Base-by-base conservation (phyloP, 208 protist species). In the Trypanosoma scelopori region DNA sequence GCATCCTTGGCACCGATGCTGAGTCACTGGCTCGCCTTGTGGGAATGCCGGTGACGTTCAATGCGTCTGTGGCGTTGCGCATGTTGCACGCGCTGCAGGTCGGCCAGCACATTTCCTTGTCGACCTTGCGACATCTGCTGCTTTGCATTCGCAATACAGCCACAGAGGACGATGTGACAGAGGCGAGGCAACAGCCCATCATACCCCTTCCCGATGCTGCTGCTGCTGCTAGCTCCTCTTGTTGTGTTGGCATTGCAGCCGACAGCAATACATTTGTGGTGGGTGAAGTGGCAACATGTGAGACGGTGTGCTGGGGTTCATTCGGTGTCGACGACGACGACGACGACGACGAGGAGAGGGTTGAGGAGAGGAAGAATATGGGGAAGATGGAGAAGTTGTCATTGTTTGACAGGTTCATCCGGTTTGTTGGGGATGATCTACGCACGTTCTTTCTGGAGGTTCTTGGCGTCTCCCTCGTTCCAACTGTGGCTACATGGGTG, bases 221-320 rank as follows among this genome's bases (percentile, higher is more conserved):
- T n/a, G n/a, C n/a, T n/a, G n/a, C n/a, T n/a, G n/a, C n/a, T n/a
- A n/a, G n/a, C n/a, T n/a, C n/a, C n/a, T n/a, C n/a, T n/a, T 37
- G 5, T 37, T 37, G 32, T 37, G 3, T 37, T 9, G 9, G 32
- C 32, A 37, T 37, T 11, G 9, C 32, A 11, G 5, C 9, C 3
- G 32, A 37, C 32, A 37, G 9, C 5, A 37, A 37, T 37, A 37
- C 32, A 3, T 67, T 73, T 59, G 42, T 74, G 35, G 58, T 78
- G 2, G 22, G 48, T 22, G 71, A 78, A 37, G 53, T 92, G 74
- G 76, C 75, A 1, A 69, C 64, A 1, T 70, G 76, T 12, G 63
- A 47, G 15, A 70, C 81, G 30, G 74, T 92, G 51, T 86, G 74
- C 46, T 92, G 85, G 79, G n/a, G 45, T 30, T 37, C 49, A 30